Evolutionary conservation across 2,329 filamentous ascomycete species (phyloP).

Genomic region (Botrytis hyacinthi): DNA sequence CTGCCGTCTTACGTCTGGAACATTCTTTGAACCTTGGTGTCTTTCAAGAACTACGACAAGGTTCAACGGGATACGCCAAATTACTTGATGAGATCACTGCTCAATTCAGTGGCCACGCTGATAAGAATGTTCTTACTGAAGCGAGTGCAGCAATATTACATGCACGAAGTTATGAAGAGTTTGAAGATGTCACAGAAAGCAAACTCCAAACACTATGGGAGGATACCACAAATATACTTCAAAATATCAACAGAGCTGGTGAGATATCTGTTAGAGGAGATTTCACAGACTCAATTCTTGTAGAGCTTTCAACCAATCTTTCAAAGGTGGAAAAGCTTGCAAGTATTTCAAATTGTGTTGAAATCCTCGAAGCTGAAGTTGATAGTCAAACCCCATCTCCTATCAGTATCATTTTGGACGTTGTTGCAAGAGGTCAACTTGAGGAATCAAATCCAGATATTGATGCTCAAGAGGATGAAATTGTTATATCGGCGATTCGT

Average conservation of each 20-base stretch:
- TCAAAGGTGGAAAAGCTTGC: conserved; percentile 79
- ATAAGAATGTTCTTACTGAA: conserved; percentile 79
- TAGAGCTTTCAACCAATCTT: conserved; percentile 69
- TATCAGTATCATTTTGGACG: conserved; percentile 68
- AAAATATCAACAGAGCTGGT: conserved; percentile 59
- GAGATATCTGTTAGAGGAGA: conserved; percentile 71
- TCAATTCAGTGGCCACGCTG: conserved; percentile 90
- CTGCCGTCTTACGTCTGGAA: conserved; percentile 80
- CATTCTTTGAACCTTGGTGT: conserved; percentile 83
- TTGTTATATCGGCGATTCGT: conserved; percentile 73
- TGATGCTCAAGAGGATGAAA: conserved; percentile 75
- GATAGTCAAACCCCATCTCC: conserved; percentile 48
- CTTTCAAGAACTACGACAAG: conserved; percentile 85
- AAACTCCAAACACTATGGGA: conserved; percentile 87
- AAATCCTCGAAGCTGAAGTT: conserved; percentile 66
- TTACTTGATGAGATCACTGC: conserved; percentile 89
- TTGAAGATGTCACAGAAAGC: conserved; percentile 78
- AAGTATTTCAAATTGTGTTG: conserved; percentile 73
- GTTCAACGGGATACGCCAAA: conserved; percentile 74
- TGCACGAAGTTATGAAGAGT: conserved; percentile 80
- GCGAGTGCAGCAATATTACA: conserved; percentile 80
- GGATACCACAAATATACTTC: conserved; percentile 70
- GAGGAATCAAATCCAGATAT: conserved; percentile 64
- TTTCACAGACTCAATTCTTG: conserved; percentile 62
- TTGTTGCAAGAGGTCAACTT: conserved; percentile 72